Base-by-base conservation (phyloP, 257 asterid species). In the Hygrophila difformis region DNA sequence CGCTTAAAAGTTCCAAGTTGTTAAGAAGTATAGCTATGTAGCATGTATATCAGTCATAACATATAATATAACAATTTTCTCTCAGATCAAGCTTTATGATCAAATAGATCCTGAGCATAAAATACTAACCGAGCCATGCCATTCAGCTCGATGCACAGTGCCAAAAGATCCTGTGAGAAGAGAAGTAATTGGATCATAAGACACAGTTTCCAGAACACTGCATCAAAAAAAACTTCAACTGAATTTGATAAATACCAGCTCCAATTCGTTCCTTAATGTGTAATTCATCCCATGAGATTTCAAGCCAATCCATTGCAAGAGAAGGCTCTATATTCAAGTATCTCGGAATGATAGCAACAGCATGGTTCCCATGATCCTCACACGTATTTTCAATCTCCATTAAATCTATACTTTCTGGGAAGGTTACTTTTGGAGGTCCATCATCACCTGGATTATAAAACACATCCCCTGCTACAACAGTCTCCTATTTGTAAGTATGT, bases 261-360 rank as follows among this genome's bases (percentile, higher is more conserved):
- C 96, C 98, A 54, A 91, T 71, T 17, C 95, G 96, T 71, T 91
- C 98, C 64, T 86, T 91, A 20, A 91, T 70, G 51, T 72, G 93
- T 28, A 91, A 58, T 37, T 91, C 98, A 21, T 91, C 94, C 96
- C 98, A 91, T 11, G 96, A 65, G 66, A 91, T 91, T 73, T 82
- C 96, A 13, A 91, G 93, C 96, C 94, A 86, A 61, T 91, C 98
- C 87, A 72, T 82, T 50, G 94, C 98, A 58, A 91, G 96, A 49
- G 91, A 82, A 37, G 97, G 97, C 58, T 84, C 96, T 28, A 82
- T 59, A 65, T 63, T 65, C 74, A 86, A 66, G 71, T 72, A 86
- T 71, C 88, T 76, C 28, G 94, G 84, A 64, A 67, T 70, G 21
- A 56, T 49, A 24, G 71, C 68, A 20, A 76, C 57, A 42, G 53